Base-by-base conservation (phyloP, 768 basidiomycete genomes). In the Glaciozyma martinii region DNA sequence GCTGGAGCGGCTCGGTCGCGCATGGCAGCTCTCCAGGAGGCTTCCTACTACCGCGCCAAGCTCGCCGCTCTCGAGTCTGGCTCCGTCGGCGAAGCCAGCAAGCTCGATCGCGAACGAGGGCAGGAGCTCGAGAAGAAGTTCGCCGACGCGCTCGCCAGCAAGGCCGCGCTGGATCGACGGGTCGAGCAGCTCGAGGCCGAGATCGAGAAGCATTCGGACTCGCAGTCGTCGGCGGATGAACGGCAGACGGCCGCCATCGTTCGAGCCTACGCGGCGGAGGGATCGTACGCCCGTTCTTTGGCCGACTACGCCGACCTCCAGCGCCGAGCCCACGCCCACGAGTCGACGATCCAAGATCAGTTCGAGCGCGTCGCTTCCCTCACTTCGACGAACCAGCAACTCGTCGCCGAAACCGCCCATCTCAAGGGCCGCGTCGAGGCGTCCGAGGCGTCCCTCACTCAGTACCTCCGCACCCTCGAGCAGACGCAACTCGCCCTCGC, bases 21-120 rank as follows among this genome's bases (percentile, higher is more conserved):
- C 66, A 76, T 81, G 10, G 85, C 83, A 50, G 95, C 95, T 1
- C 78, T 88, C 12, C 90, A 98, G 76, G 95, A 99, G 77, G 88
- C 93, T 3, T 90, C 92, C 1, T 97, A 88, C 78, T 95, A 92
- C 75, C 89, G 93, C 57, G 89, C 93, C 55, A 97, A 98, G 78
- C 79, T 94, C n/a, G 82, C 85, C 4, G 91, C 94, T 0, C 77
- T 90, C 58, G 95, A 98, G 75, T 78, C 82, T 1, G 80, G 82
- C 52, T 82, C 84, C 23, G 82, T 85, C 15, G 74, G 78, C 9
- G 92, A 94, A 42, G 73, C 84, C 3, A 77, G 80, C 40, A 85
- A 85, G 33, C 74, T 93, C 9, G 92, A 95, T 69, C 84, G 85
- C 16, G 87, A 90, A 57, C 88, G 91, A 44, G 77, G 85, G 25